These are phyloP conservation scores for Cicer bijugum DNA, from an alignment of 306 rosid genomes.

Conservation along the genomic window DNA sequence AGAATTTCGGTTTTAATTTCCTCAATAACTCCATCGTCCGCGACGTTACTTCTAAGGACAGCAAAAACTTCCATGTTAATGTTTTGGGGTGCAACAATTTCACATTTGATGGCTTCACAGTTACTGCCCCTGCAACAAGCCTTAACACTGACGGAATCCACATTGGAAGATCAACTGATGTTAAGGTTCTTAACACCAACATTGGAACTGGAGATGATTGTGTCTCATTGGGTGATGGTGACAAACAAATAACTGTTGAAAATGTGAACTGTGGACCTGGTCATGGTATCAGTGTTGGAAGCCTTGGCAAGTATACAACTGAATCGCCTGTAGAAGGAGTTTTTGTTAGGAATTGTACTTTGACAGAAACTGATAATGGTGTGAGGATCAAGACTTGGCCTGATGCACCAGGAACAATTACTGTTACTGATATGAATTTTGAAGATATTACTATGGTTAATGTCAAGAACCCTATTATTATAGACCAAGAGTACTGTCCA, in stretches of 20 bases:
- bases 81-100: conserved; percentile 31
- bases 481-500: conserved; percentile 32
- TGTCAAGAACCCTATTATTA: conserved; percentile 18
- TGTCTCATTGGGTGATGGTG: conserved; percentile 34
- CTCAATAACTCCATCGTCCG: background rate
- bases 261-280: background rate
- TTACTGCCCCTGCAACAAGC: conserved; percentile 11
- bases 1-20: conserved; percentile 27
- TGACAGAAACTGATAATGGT: background rate
- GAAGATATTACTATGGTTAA: conserved; percentile 19
- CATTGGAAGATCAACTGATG: conserved; percentile 25
- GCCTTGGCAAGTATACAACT: conserved; percentile 6
- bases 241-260: background rate
- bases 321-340: background rate
- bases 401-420: background rate
- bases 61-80: conserved; percentile 33
- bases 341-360: background rate
- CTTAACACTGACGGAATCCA: conserved; percentile 41
- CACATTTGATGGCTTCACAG: conserved; percentile 36
- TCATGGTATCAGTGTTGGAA: conserved; percentile 35
- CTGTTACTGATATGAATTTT: conserved; percentile 27
- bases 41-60: conserved; percentile 30
- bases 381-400: conserved; percentile 33
- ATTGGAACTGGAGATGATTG: conserved; percentile 37
- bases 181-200: conserved; percentile 12